Evolutionary conservation across 768 basidiomycete genomes (phyloP).

Genomic region (Lactifluus subvellereus): DNA sequence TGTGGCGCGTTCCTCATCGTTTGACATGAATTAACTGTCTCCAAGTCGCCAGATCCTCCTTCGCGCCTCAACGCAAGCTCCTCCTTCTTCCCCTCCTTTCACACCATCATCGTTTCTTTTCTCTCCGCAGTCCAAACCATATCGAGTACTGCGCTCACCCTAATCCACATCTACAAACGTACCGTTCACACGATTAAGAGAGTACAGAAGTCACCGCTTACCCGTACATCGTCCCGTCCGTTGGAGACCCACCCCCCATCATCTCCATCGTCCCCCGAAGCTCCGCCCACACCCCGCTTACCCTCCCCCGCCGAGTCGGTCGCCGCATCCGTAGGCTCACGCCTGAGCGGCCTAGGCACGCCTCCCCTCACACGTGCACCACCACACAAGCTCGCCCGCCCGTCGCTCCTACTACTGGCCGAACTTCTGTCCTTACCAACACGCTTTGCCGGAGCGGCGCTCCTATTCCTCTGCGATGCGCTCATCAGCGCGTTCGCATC

Average conservation of each 20-base stretch:
- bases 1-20: no score
- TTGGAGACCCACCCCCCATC: neutral
- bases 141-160: conserved; percentile 60
- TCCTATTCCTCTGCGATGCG: conserved; percentile 44
- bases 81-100: conserved; percentile 33
- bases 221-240: neutral
- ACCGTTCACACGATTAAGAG: conserved; percentile 57
- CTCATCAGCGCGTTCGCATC: conserved; percentile 42
- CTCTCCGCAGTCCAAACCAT: conserved; percentile 71
- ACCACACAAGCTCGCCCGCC: conserved; percentile 35
- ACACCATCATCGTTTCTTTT: conserved; percentile 56
- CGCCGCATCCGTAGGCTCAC: neutral
- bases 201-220: conserved; percentile 39
- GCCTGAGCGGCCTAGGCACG: neutral
- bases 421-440: conserved; percentile 45
- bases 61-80: conserved; percentile 28
- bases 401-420: conserved; percentile 41
- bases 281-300: neutral
- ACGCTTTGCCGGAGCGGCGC: conserved; percentile 43
- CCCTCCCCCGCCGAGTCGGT: conserved; percentile 16
- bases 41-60: conserved; percentile 28
- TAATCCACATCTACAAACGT: conserved; percentile 66
- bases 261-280: conserved; percentile 1
- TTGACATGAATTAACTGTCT: neutral
- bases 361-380: neutral